Percentiles rank a stretch among this genome's conserved stretches.
These are phyloP conservation scores for Ustilago trichophora DNA, from an alignment of 1,284 basidiomycete genomes.

Conservation along the genomic window DNA sequence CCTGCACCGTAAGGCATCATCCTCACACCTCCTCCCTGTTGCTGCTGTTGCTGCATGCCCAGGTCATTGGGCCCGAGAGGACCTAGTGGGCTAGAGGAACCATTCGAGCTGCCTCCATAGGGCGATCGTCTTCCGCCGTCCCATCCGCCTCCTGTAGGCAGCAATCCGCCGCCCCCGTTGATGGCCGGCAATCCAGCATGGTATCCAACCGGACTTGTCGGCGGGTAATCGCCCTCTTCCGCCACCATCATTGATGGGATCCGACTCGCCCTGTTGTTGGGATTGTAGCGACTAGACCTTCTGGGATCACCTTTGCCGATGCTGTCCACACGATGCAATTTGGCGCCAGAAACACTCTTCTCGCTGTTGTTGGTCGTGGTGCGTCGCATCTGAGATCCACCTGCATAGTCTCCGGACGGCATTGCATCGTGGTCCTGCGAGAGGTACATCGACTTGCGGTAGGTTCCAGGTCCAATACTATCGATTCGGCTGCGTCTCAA, in stretches of 20 bases:
- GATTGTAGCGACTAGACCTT: slow-evolving; percentile 20
- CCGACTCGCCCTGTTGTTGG: slow-evolving; percentile 5
- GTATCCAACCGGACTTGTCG: slow-evolving; percentile 3
- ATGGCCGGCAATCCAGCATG: slow-evolving; percentile 25
- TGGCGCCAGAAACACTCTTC: not conserved
- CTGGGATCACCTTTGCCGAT: slow-evolving; percentile 48
- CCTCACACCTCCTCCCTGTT: slow-evolving; percentile 15
- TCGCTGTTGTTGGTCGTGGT: slow-evolving; percentile 13
- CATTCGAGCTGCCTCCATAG: slow-evolving; percentile 18
- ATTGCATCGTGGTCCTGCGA: slow-evolving; percentile 14
- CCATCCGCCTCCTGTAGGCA: slow-evolving; percentile 7
- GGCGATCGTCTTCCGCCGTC: slow-evolving; percentile 14
- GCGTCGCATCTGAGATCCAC: slow-evolving; percentile 20
- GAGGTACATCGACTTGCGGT: slow-evolving; percentile 51
- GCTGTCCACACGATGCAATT: slow-evolving; percentile 39
- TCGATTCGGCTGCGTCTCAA: slow-evolving; percentile 47
- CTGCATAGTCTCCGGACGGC: slow-evolving; percentile 1
- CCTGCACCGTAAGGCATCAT: slow-evolving; percentile 30
- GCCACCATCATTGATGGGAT: slow-evolving; percentile 13
- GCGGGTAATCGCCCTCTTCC: not conserved
- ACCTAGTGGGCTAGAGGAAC: slow-evolving; percentile 20
- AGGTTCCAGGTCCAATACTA: slow-evolving; percentile 49
- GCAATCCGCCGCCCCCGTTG: not conserved
- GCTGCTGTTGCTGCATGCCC: slow-evolving; percentile 24
- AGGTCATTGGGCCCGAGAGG: slow-evolving; percentile 33